Evolutionary conservation across 2,329 filamentous ascomycete genomes (phyloP), one percentile per base, ranked within the genome.

Genomic region (Botrytis byssoidea): DNA sequence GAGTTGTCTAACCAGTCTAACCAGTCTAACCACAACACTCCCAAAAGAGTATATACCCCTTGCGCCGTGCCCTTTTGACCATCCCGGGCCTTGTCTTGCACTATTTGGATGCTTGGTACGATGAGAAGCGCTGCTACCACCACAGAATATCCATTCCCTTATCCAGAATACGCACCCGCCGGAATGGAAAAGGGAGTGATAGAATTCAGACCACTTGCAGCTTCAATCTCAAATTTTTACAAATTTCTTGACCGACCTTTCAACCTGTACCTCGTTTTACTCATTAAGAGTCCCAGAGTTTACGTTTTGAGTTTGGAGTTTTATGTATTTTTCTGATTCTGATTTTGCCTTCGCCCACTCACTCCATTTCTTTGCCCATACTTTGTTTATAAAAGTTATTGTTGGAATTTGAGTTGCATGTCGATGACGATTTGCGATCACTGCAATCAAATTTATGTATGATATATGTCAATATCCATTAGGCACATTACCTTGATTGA

Each of bases 181-280:
- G 66, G 35, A 57, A 68, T 68, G 66, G 65, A 67, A 67, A 67
- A 67, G 46, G 65, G 65, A 55, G 66, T 57, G 66, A 68, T 68
- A 55, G 66, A 57, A 68, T 68, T 68, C n/a, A 68, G 35, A 68
- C 51, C 66, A 68, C 66, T 42, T 68, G 66, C 66, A 68, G 66
- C 66, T 68, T 68, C 46, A 42, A 25, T 68, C 25, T 57, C 25
- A 40, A 55, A 14, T 51, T 51, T 40, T 55, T 12, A 10, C 42
- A 29, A 29, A 55, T 22, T 37, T 48, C 64, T 51, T 66, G 64
- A 37, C 64, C 64, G 64, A 66, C 44, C 42, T 67, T 67, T 67
- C 44, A 40, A 37, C 46, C 29, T 8, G 25, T 29, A 14, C 51
- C 29, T 57, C 14, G n/a, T 4, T 67, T 67, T 55, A 14, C 25